These are phyloP conservation scores for Yamadazyma conglobata DNA, from an alignment of 1,139 yeast genomes.

Conservation along the genomic window DNA sequence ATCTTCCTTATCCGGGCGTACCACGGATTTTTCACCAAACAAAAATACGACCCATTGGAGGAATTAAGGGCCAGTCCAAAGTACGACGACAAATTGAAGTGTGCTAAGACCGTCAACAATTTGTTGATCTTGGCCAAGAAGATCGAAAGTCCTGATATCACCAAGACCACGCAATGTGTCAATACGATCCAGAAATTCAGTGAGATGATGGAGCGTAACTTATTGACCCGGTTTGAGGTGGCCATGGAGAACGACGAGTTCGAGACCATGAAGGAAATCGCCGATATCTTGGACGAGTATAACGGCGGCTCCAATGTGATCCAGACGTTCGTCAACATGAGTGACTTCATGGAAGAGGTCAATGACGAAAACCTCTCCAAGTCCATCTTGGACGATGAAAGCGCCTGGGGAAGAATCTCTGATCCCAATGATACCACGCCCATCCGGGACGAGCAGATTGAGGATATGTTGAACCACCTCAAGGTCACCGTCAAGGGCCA, in stretches of 20 bases:
- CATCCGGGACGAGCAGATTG: constrained; percentile 33
- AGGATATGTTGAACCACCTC: constrained; percentile 31
- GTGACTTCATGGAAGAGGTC: constrained; percentile 57
- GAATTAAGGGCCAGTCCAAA: constrained; percentile 40
- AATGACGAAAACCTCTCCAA: constrained; percentile 33
- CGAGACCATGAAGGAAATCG: constrained; percentile 72
- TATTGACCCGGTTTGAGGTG: constrained; percentile 54
- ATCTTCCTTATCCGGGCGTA: constrained; percentile 75
- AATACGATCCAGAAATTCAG: constrained; percentile 65
- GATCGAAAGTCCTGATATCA: constrained; percentile 49
- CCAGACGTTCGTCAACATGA: constrained; percentile 78
- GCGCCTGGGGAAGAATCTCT: constrained; percentile 32
- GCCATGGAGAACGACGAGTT: constrained; percentile 59
- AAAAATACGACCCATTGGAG: constrained; percentile 61
- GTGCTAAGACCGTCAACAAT: constrained; percentile 69
- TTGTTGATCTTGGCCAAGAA: constrained; percentile 63
- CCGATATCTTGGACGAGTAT: constrained; percentile 73
- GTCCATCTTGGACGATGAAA: constrained; percentile 36
- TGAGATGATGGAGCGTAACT: constrained; percentile 67
- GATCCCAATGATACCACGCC: constrained; percentile 34
- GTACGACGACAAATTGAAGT: constrained; percentile 53
- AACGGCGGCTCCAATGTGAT: constrained; percentile 85
- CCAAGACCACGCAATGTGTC: constrained; percentile 50
- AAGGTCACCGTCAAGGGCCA: constrained; percentile 57
- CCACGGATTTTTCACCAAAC: constrained; percentile 64